Evolutionary conservation across 768 basidiomycete genomes (phyloP), one percentile per base, ranked within the genome.

Genomic region (Boletus subparvulus): DNA sequence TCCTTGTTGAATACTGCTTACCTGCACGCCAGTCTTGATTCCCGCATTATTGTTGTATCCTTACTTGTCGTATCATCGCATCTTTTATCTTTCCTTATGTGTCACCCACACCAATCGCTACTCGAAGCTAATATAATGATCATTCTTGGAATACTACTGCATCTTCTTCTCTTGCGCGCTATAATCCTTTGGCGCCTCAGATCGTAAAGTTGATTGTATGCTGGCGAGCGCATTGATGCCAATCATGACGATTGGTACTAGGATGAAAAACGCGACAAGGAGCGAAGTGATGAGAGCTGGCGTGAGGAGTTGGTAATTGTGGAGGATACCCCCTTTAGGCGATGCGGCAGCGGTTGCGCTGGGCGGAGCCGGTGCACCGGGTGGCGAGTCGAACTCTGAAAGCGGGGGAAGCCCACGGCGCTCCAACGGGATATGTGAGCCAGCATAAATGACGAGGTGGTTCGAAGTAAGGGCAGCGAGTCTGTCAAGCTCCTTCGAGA

Each of bases 271-370:
- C 0, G 74, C 73, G 44, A 92, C 71, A 47, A 92, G 78, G 17
- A 92, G 78, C 8, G 78, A 69, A 5, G 78, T 80, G 70, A 92
- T 89, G 47, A 93, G 77, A 1, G 80, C 87, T 1, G 91, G 87
- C 0, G 89, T 90, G 47, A 92, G 81, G 45, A 91, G 79, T 66
- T 91, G 89, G 70, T 91, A 92, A 35, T 77, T 82, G 58, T 84
- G 79, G 28, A 92, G 78, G 53, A 92, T 84, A 11, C 88, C 87
- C 24, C 80, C 83, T 9, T 74, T 67, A 7, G 78, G 69, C 2
- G 77, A 68, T 5, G 58, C 45, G 14, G 58, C 32, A 8, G 47
- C 17, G 17, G 77, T 75, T 12, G 74, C 64, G 54, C 78, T 78
- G 35, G 52, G 43, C 13, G 39, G 13, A 50, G 60, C 60, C 63